Conservation (phyloP, 495 filamentous ascomycete species). For the Bombardia bombarda region DNA sequence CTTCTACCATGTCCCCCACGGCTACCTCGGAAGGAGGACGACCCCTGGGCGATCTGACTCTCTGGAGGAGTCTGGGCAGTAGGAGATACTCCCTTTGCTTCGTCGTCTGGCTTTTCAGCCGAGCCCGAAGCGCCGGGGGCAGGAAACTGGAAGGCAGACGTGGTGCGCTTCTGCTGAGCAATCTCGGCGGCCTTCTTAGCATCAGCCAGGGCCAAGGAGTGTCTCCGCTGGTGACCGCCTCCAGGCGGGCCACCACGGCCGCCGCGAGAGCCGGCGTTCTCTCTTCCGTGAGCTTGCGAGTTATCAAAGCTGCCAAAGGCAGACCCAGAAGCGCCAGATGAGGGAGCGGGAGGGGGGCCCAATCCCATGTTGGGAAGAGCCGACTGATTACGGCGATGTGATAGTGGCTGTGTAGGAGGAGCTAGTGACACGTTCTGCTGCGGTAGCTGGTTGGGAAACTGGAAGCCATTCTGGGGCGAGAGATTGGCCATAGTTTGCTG, state of each 20-base stretch:
- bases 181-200: conserved; percentile 96
- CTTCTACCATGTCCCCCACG: conserved; percentile 50
- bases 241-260: conserved; percentile 64
- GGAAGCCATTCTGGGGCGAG: conserved; percentile 77
- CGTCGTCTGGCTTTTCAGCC: conserved; percentile 47
- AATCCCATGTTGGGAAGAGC: conserved; percentile 88
- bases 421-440: conserved; percentile 66
- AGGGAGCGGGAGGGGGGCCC: conserved; percentile 92
- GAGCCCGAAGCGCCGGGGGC: conserved; percentile 56
- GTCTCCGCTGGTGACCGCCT: conserved; percentile 84
- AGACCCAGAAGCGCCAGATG: conserved; percentile 83
- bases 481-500: conserved; percentile 63
- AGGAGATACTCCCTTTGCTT: conserved; percentile 30
- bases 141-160: conserved; percentile 91
- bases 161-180: conserved; percentile 92
- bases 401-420: conserved; percentile 65
- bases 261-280: conserved; percentile 63
- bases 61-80: conserved; percentile 37
- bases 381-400: conserved; percentile 96
- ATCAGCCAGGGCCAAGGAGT: conserved; percentile 89
- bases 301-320: conserved; percentile 70
- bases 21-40: conserved; percentile 37
- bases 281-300: conserved; percentile 54
- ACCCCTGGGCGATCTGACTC: conserved; percentile 39
- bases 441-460: conserved; percentile 79